Evolutionary conservation across 148 eudicot species (phyloP).

Genomic region (Chenopodium formosanum): DNA sequence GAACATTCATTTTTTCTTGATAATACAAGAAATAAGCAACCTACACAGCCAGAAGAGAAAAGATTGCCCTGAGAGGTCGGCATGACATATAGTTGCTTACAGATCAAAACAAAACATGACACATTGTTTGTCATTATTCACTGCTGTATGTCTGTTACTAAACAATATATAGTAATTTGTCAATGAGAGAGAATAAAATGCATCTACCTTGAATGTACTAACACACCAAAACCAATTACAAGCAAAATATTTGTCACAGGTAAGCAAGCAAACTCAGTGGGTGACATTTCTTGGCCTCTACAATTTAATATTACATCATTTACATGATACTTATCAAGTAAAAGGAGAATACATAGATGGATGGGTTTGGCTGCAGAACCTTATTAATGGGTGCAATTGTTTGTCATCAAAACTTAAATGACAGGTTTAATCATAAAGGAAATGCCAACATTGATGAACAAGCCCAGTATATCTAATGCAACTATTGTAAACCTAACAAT

Average conservation of each 20-base stretch:
- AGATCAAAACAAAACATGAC: not conserved
- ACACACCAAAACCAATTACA: not conserved
- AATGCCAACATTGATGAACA: not conserved
- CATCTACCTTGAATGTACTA: not conserved
- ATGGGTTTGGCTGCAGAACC: not conserved
- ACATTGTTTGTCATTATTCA: not conserved
- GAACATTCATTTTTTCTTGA: constrained; percentile 90
- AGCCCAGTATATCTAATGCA: not conserved
- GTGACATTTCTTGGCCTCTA: not conserved
- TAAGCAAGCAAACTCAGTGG: not conserved
- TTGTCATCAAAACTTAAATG: constrained; percentile 5
- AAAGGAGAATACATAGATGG: not conserved
- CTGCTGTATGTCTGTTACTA: not conserved
- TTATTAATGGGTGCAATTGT: not conserved
- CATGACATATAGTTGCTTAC: constrained; percentile 16
- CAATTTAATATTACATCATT: not conserved
- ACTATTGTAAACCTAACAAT: not conserved
- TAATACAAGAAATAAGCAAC: constrained; percentile 84
- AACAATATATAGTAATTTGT: not conserved
- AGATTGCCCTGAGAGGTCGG: not conserved
- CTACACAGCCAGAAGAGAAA: constrained; percentile 38
- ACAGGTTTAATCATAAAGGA: not conserved
- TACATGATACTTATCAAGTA: not conserved
- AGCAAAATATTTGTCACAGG: not conserved
- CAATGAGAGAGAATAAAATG: not conserved